Conservation (phyloP, 164 flowering plant species). For the Macadamia tetraphylla region DNA sequence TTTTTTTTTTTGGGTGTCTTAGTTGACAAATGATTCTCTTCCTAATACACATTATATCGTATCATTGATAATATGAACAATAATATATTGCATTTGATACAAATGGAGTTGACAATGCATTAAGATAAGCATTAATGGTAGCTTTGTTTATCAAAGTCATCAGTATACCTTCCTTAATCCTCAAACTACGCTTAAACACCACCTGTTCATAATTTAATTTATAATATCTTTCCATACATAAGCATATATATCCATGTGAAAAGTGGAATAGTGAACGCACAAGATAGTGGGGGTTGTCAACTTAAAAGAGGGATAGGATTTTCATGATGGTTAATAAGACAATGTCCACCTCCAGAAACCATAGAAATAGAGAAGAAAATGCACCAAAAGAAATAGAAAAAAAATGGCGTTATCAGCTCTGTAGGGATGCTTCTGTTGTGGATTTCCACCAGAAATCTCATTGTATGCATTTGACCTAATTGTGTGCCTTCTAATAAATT, state of each 20-base stretch:
- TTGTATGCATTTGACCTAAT: neutral
- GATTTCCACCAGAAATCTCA: neutral
- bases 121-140: constrained; percentile 6
- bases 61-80: neutral
- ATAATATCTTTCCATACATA: neutral
- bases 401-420: too few species aligned
- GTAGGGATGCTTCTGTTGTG: neutral
- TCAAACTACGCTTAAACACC: constrained; percentile 4
- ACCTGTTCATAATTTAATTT: neutral
- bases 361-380: too few species aligned
- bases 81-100: neutral
- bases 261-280: neutral
- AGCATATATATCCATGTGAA: constrained; percentile 4
- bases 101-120: neutral
- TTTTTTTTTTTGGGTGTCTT: too few species aligned
- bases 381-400: too few species aligned
- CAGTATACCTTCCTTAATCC: neutral
- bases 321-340: too few species aligned
- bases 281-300: too few species aligned
- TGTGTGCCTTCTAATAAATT: neutral
- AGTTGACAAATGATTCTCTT: neutral
- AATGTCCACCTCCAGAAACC: too few species aligned
- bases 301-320: too few species aligned
- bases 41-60: too few species aligned
- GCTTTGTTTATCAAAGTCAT: neutral